A percentile compares a stretch with the other conserved stretches of the same genome.
Evolutionary conservation across 805 yeast species (phyloP).

Genomic region (Saturnispora gosingensis): DNA sequence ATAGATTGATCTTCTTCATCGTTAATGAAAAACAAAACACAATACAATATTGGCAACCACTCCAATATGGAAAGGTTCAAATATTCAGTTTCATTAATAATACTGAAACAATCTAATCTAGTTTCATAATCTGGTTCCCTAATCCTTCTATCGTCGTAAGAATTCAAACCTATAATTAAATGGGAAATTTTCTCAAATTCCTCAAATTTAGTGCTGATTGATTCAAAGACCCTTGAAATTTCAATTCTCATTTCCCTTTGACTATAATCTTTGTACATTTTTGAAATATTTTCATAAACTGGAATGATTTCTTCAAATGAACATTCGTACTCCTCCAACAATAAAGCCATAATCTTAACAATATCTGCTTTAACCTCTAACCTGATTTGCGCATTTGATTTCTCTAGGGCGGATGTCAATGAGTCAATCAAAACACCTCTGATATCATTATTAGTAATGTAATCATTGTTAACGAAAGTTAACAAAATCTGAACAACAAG

Average conservation of each 20-base stretch:
- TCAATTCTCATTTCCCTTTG: conserved; percentile 56
- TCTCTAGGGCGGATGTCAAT: conserved; percentile 50
- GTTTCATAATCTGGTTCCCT: conserved; percentile 74
- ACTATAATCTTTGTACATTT: conserved; percentile 46
- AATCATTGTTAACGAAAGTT: conserved; percentile 47
- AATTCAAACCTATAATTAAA: conserved; percentile 57
- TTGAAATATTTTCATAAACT: conserved; percentile 20
- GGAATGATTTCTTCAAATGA: conserved; percentile 39
- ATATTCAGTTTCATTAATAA: conserved; percentile 50
- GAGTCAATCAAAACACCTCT: conserved; percentile 46
- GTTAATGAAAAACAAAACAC: conserved; percentile 58
- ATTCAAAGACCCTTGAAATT: conserved; percentile 49
- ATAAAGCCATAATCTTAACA: conserved; percentile 44
- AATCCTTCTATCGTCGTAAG: conserved; percentile 52
- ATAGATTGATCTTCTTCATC: conserved; percentile 75
- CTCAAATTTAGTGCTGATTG: conserved; percentile 45
- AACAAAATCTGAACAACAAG: conserved; percentile 43
- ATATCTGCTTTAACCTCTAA: conserved; percentile 46
- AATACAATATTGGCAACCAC: conserved; percentile 74
- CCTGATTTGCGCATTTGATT: conserved; percentile 44
- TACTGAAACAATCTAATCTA: conserved; percentile 58
- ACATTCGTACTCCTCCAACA: conserved; percentile 47
- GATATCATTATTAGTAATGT: conserved; percentile 45
- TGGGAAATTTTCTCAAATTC: conserved; percentile 37
- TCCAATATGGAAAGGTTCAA: conserved; percentile 37